phyloP scores from a whole-genome alignment of 2,329 filamentous ascomycete genomes.

The Neopestalotiopsis rosae region DNA sequence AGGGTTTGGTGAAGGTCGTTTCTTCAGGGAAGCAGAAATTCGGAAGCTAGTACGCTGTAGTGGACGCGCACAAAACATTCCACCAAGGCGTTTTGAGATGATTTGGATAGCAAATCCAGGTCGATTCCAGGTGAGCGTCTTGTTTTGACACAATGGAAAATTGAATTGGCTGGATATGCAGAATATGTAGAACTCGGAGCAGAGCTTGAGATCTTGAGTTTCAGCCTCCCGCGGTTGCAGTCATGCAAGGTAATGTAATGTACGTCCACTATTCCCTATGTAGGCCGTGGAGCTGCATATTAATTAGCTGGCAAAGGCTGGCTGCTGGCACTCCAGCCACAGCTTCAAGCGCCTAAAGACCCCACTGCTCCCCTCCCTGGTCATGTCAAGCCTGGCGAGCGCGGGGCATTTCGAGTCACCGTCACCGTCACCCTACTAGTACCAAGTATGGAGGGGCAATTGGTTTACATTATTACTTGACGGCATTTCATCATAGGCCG shows the following conservation, averaged over 20 bases:
- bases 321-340: not conserved
- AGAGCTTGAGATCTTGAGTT: not conserved
- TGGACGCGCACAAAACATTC: not conserved
- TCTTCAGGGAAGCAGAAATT: not conserved
- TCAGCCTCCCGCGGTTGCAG: not conserved
- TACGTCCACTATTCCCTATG: not conserved
- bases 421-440: not conserved
- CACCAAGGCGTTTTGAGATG: not conserved
- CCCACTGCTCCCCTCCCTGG: not conserved
- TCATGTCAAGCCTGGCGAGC: not conserved
- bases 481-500: slow-evolving; percentile 14
- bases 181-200: not conserved
- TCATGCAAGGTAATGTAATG: no score
- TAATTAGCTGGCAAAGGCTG: not conserved
- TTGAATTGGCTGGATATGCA: not conserved
- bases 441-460: slow-evolving; percentile 8
- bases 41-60: not conserved
- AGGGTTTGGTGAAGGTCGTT: not conserved
- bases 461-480: no score
- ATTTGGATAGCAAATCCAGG: not conserved
- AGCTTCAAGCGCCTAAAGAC: no score
- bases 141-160: not conserved
- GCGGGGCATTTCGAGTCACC: slow-evolving; percentile 2
- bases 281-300: not conserved
- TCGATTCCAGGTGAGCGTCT: not conserved